phyloP scores from a whole-genome alignment of 1,284 basidiomycete species.

The Coriolopsis trogii region DNA sequence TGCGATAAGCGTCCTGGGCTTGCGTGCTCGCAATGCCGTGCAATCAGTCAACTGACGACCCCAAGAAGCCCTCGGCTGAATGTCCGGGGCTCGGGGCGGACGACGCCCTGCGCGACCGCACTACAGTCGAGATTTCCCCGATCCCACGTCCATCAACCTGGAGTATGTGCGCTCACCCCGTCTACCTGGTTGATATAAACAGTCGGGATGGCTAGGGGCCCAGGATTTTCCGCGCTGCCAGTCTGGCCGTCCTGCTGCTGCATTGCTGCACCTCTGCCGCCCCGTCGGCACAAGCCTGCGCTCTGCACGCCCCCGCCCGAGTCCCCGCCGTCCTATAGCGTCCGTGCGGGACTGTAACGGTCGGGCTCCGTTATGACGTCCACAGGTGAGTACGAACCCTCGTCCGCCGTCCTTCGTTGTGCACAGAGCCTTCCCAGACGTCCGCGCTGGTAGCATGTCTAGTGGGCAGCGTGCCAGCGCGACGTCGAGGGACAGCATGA shows the following conservation, averaged over 20 bases:
- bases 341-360: constrained; percentile 7
- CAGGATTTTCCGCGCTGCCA: constrained; percentile 15
- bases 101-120: constrained; percentile 23
- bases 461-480: constrained; percentile 3
- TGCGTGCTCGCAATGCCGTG: constrained; percentile 21
- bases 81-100: constrained; percentile 27
- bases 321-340: not conserved
- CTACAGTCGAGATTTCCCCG: constrained; percentile 36
- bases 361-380: constrained; percentile 3
- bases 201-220: constrained; percentile 7
- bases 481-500: not conserved
- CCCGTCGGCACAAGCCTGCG: constrained; percentile 5
- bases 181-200: constrained; percentile 25
- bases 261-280: constrained; percentile 9
- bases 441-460: not conserved
- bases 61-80: constrained; percentile 19
- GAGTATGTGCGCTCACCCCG: not conserved
- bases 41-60: constrained; percentile 31
- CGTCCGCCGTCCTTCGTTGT: not conserved
- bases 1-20: constrained; percentile 18
- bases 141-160: constrained; percentile 22
- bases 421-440: not conserved
- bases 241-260: constrained; percentile 8
- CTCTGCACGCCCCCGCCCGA: not conserved
- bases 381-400: constrained; percentile 16